A percentile compares a stretch with the other conserved stretches of the same genome.
phyloP scores from a whole-genome alignment of 495 filamentous ascomycete genomes.

The Neurospora sp. region DNA sequence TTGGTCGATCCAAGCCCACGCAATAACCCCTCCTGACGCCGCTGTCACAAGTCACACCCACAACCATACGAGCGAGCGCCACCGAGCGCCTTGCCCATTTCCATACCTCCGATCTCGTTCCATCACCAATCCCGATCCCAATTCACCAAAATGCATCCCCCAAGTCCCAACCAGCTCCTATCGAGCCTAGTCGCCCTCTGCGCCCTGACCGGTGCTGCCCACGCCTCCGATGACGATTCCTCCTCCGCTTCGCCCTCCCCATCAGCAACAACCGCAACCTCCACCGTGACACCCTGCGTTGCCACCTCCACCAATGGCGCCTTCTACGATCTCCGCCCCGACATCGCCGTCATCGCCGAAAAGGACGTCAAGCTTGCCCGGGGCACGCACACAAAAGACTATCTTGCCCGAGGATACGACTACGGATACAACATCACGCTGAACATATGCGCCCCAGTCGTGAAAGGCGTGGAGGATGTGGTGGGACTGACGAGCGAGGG shows the following conservation, averaged over 20 bases:
- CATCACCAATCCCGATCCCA: not conserved
- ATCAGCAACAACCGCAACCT: conserved; percentile 11
- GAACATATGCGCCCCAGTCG: conserved; percentile 83
- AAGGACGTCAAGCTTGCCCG: conserved; percentile 25
- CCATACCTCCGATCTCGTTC: not conserved
- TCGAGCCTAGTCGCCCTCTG: conserved; percentile 11
- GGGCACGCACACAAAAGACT: conserved; percentile 47
- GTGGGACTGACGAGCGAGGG: conserved; percentile 51
- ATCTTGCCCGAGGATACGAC: conserved; percentile 74
- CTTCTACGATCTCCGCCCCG: conserved; percentile 82
- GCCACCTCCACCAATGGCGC: conserved; percentile 63
- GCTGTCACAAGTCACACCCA: not conserved
- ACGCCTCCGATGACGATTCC: conserved; percentile 8
- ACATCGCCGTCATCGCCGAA: conserved; percentile 47
- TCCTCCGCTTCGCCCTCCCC: conserved; percentile 4
- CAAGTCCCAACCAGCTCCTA: not conserved
- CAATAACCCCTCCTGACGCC: not conserved
- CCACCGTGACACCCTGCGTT: conserved; percentile 57
- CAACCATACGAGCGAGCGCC: not conserved
- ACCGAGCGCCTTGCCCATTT: not conserved
- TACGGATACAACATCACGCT: conserved; percentile 86
- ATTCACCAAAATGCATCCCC: conserved; percentile 13
- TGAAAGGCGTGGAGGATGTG: conserved; percentile 64
- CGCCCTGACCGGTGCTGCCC: conserved; percentile 6
- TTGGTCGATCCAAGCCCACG: not conserved